These are phyloP conservation scores for Chrysoporthe austroafricana DNA, from an alignment of 2,329 filamentous ascomycete species.

Conservation along the genomic window DNA sequence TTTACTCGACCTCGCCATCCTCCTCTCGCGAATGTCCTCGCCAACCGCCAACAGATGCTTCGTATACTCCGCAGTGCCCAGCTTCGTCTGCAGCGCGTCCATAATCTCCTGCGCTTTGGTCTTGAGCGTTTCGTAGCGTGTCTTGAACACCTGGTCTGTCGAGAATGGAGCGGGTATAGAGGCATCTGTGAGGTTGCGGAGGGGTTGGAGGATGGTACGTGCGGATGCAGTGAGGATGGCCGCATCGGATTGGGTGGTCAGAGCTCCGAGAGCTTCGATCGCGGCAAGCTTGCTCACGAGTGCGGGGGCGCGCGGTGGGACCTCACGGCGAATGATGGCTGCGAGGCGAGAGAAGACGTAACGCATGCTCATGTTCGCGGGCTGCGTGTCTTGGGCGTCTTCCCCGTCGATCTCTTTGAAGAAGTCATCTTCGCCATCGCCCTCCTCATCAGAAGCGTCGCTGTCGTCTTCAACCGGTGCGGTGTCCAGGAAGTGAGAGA, in stretches of 20 bases:
- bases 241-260: conserved; percentile 64
- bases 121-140: conserved; percentile 71
- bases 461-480: conserved; percentile 51
- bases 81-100: conserved; percentile 79
- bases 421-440: conserved; percentile 42
- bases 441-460: conserved; percentile 45
- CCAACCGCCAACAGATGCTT: conserved; percentile 72
- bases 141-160: conserved; percentile 70
- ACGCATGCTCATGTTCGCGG: conserved; percentile 61
- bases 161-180: conserved; percentile 73
- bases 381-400: conserved; percentile 37
- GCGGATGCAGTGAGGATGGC: conserved; percentile 65
- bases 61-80: conserved; percentile 83
- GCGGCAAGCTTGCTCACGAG: conserved; percentile 76
- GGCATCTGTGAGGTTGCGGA: conserved; percentile 84
- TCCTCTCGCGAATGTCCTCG: conserved; percentile 69
- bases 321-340: conserved; percentile 77
- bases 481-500: conserved; percentile 65
- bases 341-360: conserved; percentile 82
- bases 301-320: conserved; percentile 63
- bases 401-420: conserved; percentile 38
- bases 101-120: conserved; percentile 76
- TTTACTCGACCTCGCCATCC: conserved; percentile 79
- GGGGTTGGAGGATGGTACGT: conserved; percentile 59
- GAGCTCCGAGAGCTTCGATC: conserved; percentile 72